These are phyloP conservation scores for Gossypium davidsonii DNA, from an alignment of 441 rosid species.

Conservation along the genomic window DNA sequence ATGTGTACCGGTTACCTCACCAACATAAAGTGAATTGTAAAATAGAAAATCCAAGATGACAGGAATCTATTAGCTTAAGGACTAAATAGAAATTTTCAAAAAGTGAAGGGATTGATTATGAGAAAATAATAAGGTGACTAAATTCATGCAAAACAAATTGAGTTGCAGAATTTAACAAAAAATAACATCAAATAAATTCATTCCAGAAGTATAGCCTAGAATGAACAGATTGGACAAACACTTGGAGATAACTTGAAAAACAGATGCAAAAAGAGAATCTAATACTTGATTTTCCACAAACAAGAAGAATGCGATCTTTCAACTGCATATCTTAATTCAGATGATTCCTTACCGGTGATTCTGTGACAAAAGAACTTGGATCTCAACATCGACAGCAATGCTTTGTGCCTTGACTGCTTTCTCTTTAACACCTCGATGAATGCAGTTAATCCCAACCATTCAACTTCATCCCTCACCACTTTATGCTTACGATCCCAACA, in stretches of 20 bases:
- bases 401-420: conserved; percentile 56
- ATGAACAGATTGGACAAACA: background rate
- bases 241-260: background rate
- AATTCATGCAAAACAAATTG: background rate
- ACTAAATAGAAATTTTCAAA: background rate
- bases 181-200: background rate
- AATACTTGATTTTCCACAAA: conserved; percentile 64
- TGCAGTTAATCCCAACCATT: conserved; percentile 79
- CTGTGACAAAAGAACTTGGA: conserved; percentile 33
- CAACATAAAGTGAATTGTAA: background rate
- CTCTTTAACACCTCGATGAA: conserved; percentile 48
- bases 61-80: background rate
- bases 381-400: conserved; percentile 37
- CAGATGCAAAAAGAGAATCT: conserved; percentile 11
- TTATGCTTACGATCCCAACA: conserved; percentile 34
- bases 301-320: conserved; percentile 56
- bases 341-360: conserved; percentile 23
- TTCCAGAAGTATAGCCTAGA: background rate
- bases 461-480: conserved; percentile 45
- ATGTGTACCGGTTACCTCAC: background rate
- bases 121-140: background rate
- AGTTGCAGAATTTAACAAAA: background rate
- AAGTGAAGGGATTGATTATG: background rate
- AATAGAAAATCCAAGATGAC: background rate
- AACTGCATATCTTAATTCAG: conserved; percentile 45